Evolutionary conservation across 768 basidiomycete genomes (phyloP).

Genomic region (Sarcomyxa edulis): DNA sequence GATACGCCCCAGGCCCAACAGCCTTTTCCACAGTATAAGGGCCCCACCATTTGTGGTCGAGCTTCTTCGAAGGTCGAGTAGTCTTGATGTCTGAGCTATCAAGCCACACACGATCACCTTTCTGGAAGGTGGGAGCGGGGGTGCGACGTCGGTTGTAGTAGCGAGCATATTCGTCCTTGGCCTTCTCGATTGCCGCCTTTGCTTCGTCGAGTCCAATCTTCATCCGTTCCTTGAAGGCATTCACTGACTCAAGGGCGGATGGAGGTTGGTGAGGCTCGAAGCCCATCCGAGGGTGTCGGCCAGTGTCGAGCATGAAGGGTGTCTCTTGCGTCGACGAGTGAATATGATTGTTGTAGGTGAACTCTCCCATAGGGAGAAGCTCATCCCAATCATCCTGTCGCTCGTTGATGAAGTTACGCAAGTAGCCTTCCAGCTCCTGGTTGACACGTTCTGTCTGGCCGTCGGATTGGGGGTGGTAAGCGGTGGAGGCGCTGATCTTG

Average conservation of each 20-base stretch:
- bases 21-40: slow-evolving; percentile 6
- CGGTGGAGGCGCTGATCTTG: slow-evolving; percentile 26
- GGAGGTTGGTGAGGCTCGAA: not conserved
- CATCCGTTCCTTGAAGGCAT: slow-evolving; percentile 9
- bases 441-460: slow-evolving; percentile 26
- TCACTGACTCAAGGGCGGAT: slow-evolving; percentile 3
- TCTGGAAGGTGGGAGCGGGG: slow-evolving; percentile 5
- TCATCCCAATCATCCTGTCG: slow-evolving; percentile 20
- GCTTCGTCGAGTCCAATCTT: slow-evolving; percentile 9
- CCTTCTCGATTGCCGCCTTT: slow-evolving; percentile 10
- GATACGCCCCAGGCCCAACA: slow-evolving; percentile 8
- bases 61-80: slow-evolving; percentile 9
- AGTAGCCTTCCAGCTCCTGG: slow-evolving; percentile 23
- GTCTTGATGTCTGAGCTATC: slow-evolving; percentile 4
- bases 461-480: slow-evolving; percentile 38
- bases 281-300: slow-evolving; percentile 10
- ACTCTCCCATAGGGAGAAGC: slow-evolving; percentile 5
- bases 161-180: slow-evolving; percentile 11
- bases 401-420: slow-evolving; percentile 16
- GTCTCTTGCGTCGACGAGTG: slow-evolving; percentile 8
- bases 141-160: slow-evolving; percentile 9
- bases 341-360: slow-evolving; percentile 10
- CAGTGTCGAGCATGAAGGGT: slow-evolving; percentile 11
- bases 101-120: slow-evolving; percentile 13
- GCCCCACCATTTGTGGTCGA: slow-evolving; percentile 8